Evolutionary conservation across 192 early-diverging fungal genomes (phyloP).

Genomic region (Coemansia asiatica): DNA sequence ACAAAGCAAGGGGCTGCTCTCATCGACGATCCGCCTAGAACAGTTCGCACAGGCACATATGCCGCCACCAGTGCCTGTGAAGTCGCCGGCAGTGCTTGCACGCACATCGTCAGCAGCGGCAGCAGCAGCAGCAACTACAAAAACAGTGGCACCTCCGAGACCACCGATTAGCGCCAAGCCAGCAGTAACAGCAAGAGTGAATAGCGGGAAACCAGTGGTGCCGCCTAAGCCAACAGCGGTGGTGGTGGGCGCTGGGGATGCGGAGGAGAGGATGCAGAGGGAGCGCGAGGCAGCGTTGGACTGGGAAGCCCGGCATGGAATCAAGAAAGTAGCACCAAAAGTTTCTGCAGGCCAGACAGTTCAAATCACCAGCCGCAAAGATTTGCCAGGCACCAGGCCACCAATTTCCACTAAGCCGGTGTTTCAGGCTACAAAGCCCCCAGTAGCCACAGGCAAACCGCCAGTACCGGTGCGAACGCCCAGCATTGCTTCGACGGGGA

Average conservation of each 20-base stretch:
- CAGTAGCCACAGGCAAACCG: not conserved
- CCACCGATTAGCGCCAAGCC: not conserved
- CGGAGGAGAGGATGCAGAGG: conserved; percentile 16
- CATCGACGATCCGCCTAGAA: conserved; percentile 28
- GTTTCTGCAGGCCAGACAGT: not conserved
- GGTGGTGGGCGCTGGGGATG: not conserved
- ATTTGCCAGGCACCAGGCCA: not conserved
- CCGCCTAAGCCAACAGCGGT: conserved; percentile 12
- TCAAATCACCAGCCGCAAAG: not conserved
- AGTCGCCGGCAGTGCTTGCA: conserved; percentile 1
- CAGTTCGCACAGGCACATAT: conserved; percentile 12
- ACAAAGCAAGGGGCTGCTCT: conserved; percentile 26
- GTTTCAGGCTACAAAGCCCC: not conserved
- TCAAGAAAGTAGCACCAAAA: conserved; percentile 9
- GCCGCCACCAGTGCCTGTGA: conserved; percentile 1
- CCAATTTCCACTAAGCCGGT: conserved; percentile 13
- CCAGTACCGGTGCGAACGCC: not conserved
- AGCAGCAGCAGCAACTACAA: not conserved
- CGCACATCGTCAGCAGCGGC: not conserved
- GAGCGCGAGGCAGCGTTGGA: conserved; percentile 23
- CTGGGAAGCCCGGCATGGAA: conserved; percentile 34
- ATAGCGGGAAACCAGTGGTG: not conserved
- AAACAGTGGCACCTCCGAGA: not conserved
- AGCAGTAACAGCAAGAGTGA: not conserved
- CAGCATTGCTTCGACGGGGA: not conserved